Percentiles rank a stretch among this genome's conserved stretches.
phyloP scores from a whole-genome alignment of 2,329 filamentous ascomycete genomes.

The Venturia effusa region DNA sequence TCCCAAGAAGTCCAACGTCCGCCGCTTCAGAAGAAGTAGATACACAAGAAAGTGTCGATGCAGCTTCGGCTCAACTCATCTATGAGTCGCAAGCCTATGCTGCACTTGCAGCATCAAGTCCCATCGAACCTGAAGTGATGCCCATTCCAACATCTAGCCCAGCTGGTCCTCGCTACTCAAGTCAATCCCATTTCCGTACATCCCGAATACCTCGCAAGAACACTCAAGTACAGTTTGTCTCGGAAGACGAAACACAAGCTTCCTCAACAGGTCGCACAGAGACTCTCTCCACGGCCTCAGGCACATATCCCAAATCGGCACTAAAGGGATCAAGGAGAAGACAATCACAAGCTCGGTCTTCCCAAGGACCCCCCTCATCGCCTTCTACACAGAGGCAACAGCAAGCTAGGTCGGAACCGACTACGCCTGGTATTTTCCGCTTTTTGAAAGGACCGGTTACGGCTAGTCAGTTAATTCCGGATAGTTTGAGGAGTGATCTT shows the following conservation, averaged over 20 bases:
- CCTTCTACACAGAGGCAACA: neutral
- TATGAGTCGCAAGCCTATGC: constrained; percentile 2
- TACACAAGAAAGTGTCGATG: neutral
- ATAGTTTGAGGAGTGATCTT: neutral
- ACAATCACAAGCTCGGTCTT: neutral
- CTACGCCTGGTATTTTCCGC: neutral
- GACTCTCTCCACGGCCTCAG: neutral
- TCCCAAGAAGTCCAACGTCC: neutral
- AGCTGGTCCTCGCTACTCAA: neutral
- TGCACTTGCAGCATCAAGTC: neutral
- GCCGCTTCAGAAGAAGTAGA: neutral
- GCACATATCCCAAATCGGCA: neutral
- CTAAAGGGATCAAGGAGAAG: neutral
- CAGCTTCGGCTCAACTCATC: constrained; percentile 2
- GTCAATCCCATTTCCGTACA: neutral
- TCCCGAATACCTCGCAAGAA: neutral
- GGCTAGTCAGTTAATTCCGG: constrained; percentile 5
- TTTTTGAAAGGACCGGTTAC: neutral
- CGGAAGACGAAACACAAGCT: neutral
- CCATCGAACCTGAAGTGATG: neutral
- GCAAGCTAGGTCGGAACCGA: neutral
- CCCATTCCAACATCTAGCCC: neutral
- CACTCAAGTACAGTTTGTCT: neutral
- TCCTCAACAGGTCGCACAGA: neutral
- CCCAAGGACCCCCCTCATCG: neutral